Percentiles rank a stretch among this genome's conserved stretches.
phyloP scores from a whole-genome alignment of 768 basidiomycete genomes.

The Russula olivacea region DNA sequence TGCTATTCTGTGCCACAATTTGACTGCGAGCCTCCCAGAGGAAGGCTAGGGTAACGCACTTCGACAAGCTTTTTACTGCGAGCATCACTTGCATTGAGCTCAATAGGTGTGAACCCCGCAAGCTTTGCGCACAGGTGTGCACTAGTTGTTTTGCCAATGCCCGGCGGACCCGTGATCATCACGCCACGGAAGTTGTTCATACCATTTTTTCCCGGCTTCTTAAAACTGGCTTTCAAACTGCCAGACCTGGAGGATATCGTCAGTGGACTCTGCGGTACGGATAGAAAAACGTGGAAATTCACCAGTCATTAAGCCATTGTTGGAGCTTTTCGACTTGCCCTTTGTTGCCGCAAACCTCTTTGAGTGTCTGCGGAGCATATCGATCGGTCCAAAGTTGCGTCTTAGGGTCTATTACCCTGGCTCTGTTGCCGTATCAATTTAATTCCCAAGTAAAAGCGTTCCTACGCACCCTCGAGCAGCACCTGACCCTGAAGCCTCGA shows the following conservation, averaged over 20 bases:
- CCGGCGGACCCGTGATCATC: slow-evolving; percentile 88
- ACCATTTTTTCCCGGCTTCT: slow-evolving; percentile 88
- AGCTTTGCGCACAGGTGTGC: slow-evolving; percentile 89
- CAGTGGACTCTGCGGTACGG: background rate
- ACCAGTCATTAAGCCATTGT: slow-evolving; percentile 88
- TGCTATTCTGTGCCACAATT: slow-evolving; percentile 53
- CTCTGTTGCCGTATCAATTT: slow-evolving; percentile 22
- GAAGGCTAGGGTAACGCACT: slow-evolving; percentile 38
- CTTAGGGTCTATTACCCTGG: slow-evolving; percentile 39
- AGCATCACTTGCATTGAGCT: slow-evolving; percentile 93
- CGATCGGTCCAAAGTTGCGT: slow-evolving; percentile 91
- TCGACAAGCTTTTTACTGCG: slow-evolving; percentile 96
- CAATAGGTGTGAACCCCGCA: slow-evolving; percentile 89
- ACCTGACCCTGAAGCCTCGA: slow-evolving; percentile 19
- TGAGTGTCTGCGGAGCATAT: slow-evolving; percentile 83
- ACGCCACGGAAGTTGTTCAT: slow-evolving; percentile 84
- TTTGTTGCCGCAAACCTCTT: slow-evolving; percentile 96
- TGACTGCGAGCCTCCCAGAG: background rate
- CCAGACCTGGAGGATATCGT: slow-evolving; percentile 48
- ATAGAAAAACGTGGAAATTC: slow-evolving; percentile 24
- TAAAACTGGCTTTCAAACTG: slow-evolving; percentile 72
- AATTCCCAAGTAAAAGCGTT: slow-evolving; percentile 5
- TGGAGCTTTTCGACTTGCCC: slow-evolving; percentile 82
- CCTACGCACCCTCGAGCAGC: slow-evolving; percentile 27
- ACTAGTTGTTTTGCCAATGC: slow-evolving; percentile 95